Base-by-base conservation (phyloP, 208 protist genomes). In the Trypanosoma brucei region DNA sequence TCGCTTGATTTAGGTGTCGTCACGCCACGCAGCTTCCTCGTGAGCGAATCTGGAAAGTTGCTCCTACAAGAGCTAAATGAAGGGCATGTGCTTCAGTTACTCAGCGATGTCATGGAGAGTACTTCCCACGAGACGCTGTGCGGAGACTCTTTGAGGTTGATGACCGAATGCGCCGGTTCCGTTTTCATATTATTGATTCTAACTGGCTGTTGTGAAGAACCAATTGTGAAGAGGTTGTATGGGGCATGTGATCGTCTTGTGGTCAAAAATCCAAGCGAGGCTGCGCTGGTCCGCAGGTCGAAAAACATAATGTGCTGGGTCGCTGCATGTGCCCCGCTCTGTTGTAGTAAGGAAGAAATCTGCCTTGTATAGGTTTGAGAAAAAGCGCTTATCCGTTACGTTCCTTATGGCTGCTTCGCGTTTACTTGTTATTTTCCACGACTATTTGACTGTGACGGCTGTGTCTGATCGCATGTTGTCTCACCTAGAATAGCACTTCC, bases 151-250 rank as follows among this genome's bases (percentile, higher is more conserved):
- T 73, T 79, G 30, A 53, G 55, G 36, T 65, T 86, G 42, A 57
- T 91, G 55, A 54, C 65, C 37, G 60, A 65, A 39, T 78, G 71
- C 49, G 36, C 81, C 2, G 78, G 76, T 36, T 72, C 70, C 31
- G 52, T 81, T 9, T 50, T 72, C 4, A 62, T 81, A 45, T 48
- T 87, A 45, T 50, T 87, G 8, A 55, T 46, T 38, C 2, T 84
- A 70, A 68, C 36, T 64, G 44, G 35, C 57, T 31, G 30, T 38
- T 46, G 51, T 63, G 4, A 3, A 55, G 6, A 34, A 62, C 1
- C 55, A 52, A 33, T n/a, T 57, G 38, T 44, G 11, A 42, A 66
- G 9, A 39, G 31, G 39, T 9, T 71, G 22, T 34, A 6, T 3
- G 31, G 60, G 35, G 60, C 52, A 30, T 72, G 55, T 51, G 54